Evolutionary conservation across 2,329 filamentous ascomycete species (phyloP).

Genomic region (Lachnellula occidentalis): DNA sequence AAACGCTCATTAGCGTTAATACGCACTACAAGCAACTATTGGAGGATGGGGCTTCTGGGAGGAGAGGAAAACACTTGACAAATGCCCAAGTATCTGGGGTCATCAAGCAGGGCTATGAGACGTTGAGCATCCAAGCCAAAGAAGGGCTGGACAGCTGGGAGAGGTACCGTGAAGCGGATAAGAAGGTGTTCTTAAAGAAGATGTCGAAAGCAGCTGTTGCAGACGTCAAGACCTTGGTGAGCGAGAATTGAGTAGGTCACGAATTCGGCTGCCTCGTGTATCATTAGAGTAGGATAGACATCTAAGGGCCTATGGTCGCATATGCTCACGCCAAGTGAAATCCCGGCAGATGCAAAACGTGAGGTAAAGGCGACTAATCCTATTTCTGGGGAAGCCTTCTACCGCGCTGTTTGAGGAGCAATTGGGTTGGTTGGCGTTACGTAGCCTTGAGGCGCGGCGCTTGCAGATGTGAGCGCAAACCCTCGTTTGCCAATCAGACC

Average conservation of each 20-base stretch:
- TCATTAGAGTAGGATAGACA: not conserved
- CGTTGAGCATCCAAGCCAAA: constrained; percentile 81
- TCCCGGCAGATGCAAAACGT: not conserved
- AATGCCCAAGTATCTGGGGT: constrained; percentile 80
- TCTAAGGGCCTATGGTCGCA: not conserved
- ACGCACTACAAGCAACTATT: constrained; percentile 84
- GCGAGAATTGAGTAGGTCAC: constrained; percentile 14
- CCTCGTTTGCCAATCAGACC: not conserved
- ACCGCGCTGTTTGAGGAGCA: constrained; percentile 11
- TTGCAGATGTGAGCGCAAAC: constrained; percentile 4
- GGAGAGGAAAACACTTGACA: constrained; percentile 64
- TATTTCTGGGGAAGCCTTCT: not conserved
- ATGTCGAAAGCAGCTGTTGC: constrained; percentile 74
- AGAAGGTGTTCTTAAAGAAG: constrained; percentile 79
- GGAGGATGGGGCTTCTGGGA: constrained; percentile 46
- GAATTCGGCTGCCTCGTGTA: not conserved
- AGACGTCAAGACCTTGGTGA: constrained; percentile 47
- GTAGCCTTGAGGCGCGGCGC: constrained; percentile 9
- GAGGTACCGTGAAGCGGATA: constrained; percentile 78
- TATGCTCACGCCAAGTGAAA: not conserved
- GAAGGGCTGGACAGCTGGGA: constrained; percentile 85
- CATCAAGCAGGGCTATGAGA: constrained; percentile 96
- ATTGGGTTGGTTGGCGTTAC: not conserved
- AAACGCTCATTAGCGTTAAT: constrained; percentile 75
- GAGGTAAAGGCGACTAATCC: not conserved